Percentiles rank a stretch among this genome's conserved stretches.
Conservation (phyloP, 352 stramenopile genomes). For the Phytopythium aichiense region DNA sequence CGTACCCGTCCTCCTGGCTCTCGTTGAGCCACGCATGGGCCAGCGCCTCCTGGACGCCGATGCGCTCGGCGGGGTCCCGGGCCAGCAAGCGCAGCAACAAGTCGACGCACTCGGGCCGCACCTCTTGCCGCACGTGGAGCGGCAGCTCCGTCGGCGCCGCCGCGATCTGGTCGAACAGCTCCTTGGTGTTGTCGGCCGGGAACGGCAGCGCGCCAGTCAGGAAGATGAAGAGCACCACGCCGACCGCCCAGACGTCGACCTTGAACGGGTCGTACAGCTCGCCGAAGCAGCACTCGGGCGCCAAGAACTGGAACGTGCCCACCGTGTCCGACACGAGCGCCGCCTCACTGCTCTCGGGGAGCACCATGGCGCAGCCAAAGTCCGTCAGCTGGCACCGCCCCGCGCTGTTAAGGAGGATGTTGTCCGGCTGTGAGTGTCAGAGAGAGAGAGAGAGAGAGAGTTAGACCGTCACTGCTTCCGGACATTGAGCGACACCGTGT, state of each 20-base stretch:
- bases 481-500: no score
- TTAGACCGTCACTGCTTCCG: background rate
- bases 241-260: constrained; percentile 85
- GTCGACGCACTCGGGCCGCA: constrained; percentile 32
- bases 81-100: constrained; percentile 49
- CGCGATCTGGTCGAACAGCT: constrained; percentile 80
- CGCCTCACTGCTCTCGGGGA: constrained; percentile 3
- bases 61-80: constrained; percentile 46
- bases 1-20: constrained; percentile 16
- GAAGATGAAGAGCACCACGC: constrained; percentile 85
- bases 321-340: constrained; percentile 69
- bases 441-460: constrained; percentile 1
- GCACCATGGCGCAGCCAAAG: constrained; percentile 78
- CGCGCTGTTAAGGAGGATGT: constrained; percentile 79
- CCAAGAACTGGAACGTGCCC: constrained; percentile 89
- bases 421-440: constrained; percentile 57
- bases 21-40: constrained; percentile 56
- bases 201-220: constrained; percentile 83
- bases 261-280: constrained; percentile 80
- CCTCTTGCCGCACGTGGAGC: constrained; percentile 15
- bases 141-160: constrained; percentile 37
- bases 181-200: constrained; percentile 53
- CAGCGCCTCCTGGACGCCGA: constrained; percentile 47
- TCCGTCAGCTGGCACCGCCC: constrained; percentile 83
- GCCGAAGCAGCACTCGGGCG: constrained; percentile 84